A percentile compares a stretch with the other conserved stretches of the same genome.
These are phyloP conservation scores for Gaultheria prostrata DNA, from an alignment of 148 eudicot species.

Conservation along the genomic window DNA sequence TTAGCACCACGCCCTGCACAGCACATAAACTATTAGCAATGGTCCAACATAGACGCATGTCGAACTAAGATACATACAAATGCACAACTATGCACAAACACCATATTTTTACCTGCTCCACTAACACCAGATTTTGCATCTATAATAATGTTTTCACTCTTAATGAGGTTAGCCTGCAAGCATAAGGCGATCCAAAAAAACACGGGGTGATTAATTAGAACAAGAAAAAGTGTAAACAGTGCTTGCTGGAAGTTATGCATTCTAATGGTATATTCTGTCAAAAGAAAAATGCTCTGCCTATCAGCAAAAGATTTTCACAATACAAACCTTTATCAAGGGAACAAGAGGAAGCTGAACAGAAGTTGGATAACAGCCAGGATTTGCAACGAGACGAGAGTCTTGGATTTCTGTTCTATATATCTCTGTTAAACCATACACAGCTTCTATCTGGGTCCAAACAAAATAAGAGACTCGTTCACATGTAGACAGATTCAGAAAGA, in stretches of 20 bases:
- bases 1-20: conserved; percentile 90
- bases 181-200: conserved; percentile 13
- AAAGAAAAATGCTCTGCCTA: not conserved
- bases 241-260: not conserved
- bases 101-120: conserved; percentile 74
- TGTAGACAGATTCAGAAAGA: not conserved
- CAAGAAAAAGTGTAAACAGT: not conserved
- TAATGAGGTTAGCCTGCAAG: conserved; percentile 73
- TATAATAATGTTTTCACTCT: conserved; percentile 59
- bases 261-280: not conserved
- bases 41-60: not conserved
- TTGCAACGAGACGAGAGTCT: conserved; percentile 79
- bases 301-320: not conserved
- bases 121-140: conserved; percentile 97
- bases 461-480: conserved; percentile 13
- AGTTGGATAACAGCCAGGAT: conserved; percentile 98
- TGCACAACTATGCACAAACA: not conserved
- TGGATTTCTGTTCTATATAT: conserved; percentile 57
- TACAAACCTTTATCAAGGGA: conserved; percentile 73
- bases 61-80: not conserved
- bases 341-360: conserved; percentile 85
- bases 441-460: conserved; percentile 59
- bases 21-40: conserved; percentile 17
- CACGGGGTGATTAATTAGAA: not conserved
- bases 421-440: conserved; percentile 93